Percentiles rank a stretch among this genome's conserved stretches.
phyloP scores from a whole-genome alignment of 495 filamentous ascomycete genomes.

The Neurospora sp. region DNA sequence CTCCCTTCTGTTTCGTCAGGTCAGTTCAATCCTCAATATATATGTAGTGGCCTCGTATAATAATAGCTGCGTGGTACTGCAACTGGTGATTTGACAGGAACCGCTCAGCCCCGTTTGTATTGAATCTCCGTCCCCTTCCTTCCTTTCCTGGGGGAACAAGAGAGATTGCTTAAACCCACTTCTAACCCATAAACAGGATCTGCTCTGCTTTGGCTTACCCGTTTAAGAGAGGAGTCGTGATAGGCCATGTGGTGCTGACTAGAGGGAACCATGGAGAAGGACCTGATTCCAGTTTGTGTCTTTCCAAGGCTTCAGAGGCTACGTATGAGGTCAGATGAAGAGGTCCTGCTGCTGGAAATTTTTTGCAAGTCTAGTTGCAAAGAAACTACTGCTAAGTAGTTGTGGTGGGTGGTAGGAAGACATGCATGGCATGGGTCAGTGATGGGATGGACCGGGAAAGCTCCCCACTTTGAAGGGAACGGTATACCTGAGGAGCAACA shows the following conservation, averaged over 20 bases:
- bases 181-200: not conserved
- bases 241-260: not conserved
- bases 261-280: not conserved
- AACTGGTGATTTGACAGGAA: not conserved
- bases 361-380: not conserved
- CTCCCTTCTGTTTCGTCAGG: not conserved
- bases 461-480: not conserved
- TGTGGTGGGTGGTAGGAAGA: not conserved
- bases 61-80: not conserved
- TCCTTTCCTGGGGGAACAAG: not conserved
- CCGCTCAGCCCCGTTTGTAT: not conserved
- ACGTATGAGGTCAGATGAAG: not conserved
- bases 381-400: not conserved
- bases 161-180: not conserved
- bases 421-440: not conserved
- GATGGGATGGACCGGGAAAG: not conserved
- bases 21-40: not conserved
- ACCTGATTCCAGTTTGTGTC: not conserved
- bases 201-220: not conserved
- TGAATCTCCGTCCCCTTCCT: not conserved
- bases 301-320: not conserved
- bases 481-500: not conserved
- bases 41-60: not conserved
- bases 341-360: not conserved
- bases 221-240: not conserved